Evolutionary conservation across 257 asterid species (phyloP), one percentile per base, ranked within the genome.

Genomic region (Scutellaria galericulata): DNA sequence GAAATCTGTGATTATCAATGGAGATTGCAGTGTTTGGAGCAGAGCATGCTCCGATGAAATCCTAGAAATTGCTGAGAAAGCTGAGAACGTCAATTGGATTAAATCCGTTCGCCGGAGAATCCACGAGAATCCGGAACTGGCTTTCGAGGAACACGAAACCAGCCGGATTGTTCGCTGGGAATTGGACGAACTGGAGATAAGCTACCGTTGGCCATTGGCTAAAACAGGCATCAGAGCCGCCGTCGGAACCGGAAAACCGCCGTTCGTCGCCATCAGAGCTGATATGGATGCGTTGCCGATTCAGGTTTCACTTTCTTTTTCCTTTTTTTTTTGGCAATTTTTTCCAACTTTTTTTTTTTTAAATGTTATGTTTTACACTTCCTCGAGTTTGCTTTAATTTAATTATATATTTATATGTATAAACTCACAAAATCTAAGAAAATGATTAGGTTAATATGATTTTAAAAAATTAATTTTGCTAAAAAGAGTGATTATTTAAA

Each of bases 261-360:
- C 97, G 6, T 91, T 87, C 64, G 98, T 94, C 8, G 98, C 90
- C 9, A 50, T 93, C 67, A 76, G 98, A 69, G 98, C 98, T 20
- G 98, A 94, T 57, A 94, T 93, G 98, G 98, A 94, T 79, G 98
- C 98, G 4, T 84, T 94, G 24, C 98, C 98, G 11, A 86, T 94
- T 78, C 96, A 94, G 98, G 98, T 94, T 53, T 63, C 1, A 24
- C 7, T 3, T 3, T 6, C 15, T 42, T 14, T 1, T 20, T 63
- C 0, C 5, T 42, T 68, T 37, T 3, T 12, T 31, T 45, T 24
- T 27, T 12, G 27, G 18, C 18, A 45, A 8, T 42, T 37, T 5
- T 52, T 7, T 14, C 27, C 41, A 27, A 14, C 24, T 1, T 47
- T 39, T 31, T 31, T 31, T 31, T 31, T 31, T 31, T 27, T 27